These are phyloP conservation scores for Amaranthus hypochondriacus DNA, from an alignment of 148 eudicot species.

Conservation along the genomic window DNA sequence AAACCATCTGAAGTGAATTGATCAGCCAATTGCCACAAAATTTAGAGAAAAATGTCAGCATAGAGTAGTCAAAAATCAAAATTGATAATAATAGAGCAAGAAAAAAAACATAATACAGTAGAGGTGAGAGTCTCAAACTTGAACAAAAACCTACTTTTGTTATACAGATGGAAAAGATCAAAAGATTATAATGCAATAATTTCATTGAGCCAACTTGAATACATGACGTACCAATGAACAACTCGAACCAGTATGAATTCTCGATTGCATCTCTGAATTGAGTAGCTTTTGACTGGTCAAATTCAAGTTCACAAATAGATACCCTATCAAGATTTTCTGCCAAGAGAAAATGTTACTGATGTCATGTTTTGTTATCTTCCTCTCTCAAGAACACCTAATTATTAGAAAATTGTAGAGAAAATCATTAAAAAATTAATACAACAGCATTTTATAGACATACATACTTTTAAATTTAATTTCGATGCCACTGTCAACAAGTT, in stretches of 20 bases:
- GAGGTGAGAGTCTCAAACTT: not conserved
- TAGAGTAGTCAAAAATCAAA: slow-evolving; percentile 6
- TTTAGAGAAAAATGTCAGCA: slow-evolving; percentile 25
- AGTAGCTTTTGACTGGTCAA: slow-evolving; percentile 74
- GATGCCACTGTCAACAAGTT: slow-evolving; percentile 86
- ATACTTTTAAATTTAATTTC: slow-evolving; percentile 71
- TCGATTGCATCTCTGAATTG: slow-evolving; percentile 89
- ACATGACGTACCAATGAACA: slow-evolving; percentile 69
- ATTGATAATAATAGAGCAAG: not conserved
- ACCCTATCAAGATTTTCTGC: slow-evolving; percentile 72
- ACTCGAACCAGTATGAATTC: slow-evolving; percentile 89
- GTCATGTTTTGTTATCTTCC: not conserved
- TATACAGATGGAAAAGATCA: not conserved
- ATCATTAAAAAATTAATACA: not conserved
- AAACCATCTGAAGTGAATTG: slow-evolving; percentile 29
- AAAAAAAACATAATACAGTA: not conserved
- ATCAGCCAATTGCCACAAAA: slow-evolving; percentile 16
- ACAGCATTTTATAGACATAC: slow-evolving; percentile 16
- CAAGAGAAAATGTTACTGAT: slow-evolving; percentile 8
- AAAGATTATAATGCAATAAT: not conserved
- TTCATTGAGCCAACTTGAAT: not conserved
- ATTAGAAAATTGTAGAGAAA: slow-evolving; percentile 2
- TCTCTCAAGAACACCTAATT: not conserved
- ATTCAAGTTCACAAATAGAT: slow-evolving; percentile 64
- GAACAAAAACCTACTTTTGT: not conserved